Evolutionary conservation across 352 stramenopile species (phyloP).

Genomic region (Pythium aphanidermatum): DNA sequence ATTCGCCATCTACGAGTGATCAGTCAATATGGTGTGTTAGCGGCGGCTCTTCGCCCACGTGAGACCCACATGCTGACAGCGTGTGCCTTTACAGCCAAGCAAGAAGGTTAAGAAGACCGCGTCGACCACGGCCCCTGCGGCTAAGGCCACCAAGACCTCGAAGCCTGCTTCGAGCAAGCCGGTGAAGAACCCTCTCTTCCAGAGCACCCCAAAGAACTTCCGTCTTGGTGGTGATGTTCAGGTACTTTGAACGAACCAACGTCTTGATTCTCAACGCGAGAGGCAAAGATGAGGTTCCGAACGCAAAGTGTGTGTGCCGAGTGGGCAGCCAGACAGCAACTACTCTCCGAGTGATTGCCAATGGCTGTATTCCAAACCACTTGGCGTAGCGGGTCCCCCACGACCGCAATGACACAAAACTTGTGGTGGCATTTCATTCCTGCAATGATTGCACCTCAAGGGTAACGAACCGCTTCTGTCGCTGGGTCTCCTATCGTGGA

Average conservation of each 20-base stretch:
- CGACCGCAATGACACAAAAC: conserved; percentile 92
- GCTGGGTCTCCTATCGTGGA: too few relatives aligned
- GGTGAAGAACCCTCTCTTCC: conserved; percentile 95
- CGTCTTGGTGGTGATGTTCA: conserved; percentile 96
- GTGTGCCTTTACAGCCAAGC: conserved; percentile 34
- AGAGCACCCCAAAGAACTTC: conserved; percentile 91
- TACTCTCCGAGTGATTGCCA: background rate
- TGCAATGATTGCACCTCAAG: conserved; percentile 52
- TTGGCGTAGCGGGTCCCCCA: conserved; percentile 81
- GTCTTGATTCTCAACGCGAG: conserved; percentile 5
- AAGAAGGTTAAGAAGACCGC: conserved; percentile 85
- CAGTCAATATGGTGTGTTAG: conserved; percentile 46
- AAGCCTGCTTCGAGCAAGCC: conserved; percentile 50
- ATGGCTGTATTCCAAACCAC: conserved; percentile 21
- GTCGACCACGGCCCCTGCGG: conserved; percentile 52
- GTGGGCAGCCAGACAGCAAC: background rate
- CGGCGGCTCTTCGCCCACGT: background rate
- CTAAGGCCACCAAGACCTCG: conserved; percentile 64
- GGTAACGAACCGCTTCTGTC: conserved; percentile 53
- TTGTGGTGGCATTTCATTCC: conserved; percentile 65
- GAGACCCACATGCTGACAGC: background rate
- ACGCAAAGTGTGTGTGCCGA: conserved; percentile 19
- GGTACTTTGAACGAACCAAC: conserved; percentile 42
- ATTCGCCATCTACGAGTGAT: conserved; percentile 79
- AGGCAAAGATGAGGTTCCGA: conserved; percentile 8